Evolutionary conservation across 176 grass and related monocot genomes (phyloP).

Genomic region (Saccharum officinarum): DNA sequence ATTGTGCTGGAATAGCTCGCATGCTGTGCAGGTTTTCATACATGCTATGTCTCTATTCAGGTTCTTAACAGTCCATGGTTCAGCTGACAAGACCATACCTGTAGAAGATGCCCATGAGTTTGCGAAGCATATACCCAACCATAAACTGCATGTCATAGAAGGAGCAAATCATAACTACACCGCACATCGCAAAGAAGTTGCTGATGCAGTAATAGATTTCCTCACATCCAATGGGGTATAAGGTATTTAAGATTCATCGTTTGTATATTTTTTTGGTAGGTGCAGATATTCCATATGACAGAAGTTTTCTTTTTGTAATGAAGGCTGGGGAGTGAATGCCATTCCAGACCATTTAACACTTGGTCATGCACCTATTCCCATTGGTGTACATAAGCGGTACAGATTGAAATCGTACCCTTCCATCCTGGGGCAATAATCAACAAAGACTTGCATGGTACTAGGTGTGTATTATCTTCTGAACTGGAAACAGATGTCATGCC

Average conservation of each 20-base stretch:
- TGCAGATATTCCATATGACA: neutral
- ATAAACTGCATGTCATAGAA: conserved; percentile 67
- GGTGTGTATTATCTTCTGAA: neutral
- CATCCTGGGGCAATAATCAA: neutral
- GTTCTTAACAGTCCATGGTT: conserved; percentile 81
- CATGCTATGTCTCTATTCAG: conserved; percentile 32
- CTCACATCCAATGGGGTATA: conserved; percentile 34
- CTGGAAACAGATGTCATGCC: neutral
- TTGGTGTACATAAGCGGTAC: neutral
- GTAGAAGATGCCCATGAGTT: conserved; percentile 80
- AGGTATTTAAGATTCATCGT: neutral
- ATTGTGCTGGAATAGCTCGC: neutral
- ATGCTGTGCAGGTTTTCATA: neutral
- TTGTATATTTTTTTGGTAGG: neutral
- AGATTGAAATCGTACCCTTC: neutral
- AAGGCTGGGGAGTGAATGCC: neutral
- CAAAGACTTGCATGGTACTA: neutral
- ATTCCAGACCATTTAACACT: neutral
- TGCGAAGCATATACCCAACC: conserved; percentile 74
- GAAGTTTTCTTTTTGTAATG: neutral
- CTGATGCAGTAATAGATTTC: conserved; percentile 55
- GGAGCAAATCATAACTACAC: conserved; percentile 88
- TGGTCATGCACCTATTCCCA: neutral
- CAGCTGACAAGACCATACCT: conserved; percentile 73
- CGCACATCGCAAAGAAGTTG: conserved; percentile 63